phyloP scores from a whole-genome alignment of 2,329 filamentous ascomycete species.

The Aspergillus chevalieri region DNA sequence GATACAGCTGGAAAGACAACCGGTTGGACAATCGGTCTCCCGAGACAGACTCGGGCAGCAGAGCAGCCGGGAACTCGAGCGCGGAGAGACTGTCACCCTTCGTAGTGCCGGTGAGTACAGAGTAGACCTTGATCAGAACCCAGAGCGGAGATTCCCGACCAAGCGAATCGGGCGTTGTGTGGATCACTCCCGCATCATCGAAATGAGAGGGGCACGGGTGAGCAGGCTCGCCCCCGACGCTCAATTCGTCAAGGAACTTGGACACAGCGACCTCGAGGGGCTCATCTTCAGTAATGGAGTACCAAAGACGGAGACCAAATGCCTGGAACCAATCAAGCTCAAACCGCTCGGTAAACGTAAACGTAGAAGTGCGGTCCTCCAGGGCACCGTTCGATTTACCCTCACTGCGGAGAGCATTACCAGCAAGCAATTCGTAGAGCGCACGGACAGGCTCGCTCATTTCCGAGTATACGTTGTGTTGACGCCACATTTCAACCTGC shows the following conservation, averaged over 20 bases:
- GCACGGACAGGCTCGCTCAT: conserved; percentile 78
- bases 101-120: conserved; percentile 36
- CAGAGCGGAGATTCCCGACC: conserved; percentile 71
- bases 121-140: conserved; percentile 77
- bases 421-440: conserved; percentile 81
- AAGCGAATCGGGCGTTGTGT: conserved; percentile 52
- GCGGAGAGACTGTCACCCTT: conserved; percentile 29
- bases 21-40: conserved; percentile 68
- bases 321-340: conserved; percentile 87
- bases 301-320: conserved; percentile 88
- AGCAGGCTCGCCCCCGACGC: conserved; percentile 61
- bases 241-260: conserved; percentile 67
- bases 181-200: conserved; percentile 52
- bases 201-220: conserved; percentile 67
- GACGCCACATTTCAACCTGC: conserved; percentile 79
- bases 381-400: conserved; percentile 64
- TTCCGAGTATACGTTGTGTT: conserved; percentile 77
- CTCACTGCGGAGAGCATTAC: conserved; percentile 77
- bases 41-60: conserved; percentile 71
- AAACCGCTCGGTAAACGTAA: conserved; percentile 77
- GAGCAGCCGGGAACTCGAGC: conserved; percentile 56
- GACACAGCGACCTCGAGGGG: conserved; percentile 66
- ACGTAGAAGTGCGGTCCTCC: conserved; percentile 74
- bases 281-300: conserved; percentile 64
- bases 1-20: conserved; percentile 78